These are phyloP conservation scores for Metroxylon sagu DNA, from an alignment of 176 grass and related monocot genomes.

Conservation along the genomic window DNA sequence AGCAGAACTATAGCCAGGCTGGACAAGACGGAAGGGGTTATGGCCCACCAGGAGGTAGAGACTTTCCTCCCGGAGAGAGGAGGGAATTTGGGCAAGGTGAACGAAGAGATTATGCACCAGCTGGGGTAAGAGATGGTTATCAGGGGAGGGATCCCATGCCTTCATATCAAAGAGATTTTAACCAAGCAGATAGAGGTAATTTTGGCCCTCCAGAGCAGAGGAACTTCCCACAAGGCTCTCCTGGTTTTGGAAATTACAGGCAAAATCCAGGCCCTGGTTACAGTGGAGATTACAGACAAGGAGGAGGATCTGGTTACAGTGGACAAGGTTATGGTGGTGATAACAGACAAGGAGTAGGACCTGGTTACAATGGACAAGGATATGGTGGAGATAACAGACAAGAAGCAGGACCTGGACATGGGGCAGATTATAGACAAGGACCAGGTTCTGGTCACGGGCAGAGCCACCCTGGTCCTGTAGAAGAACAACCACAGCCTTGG, in stretches of 20 bases:
- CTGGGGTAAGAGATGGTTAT: conserved; percentile 1
- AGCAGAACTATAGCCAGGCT: conserved; percentile 40
- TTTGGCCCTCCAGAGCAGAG: conserved; percentile 38
- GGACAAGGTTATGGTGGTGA: conserved; percentile 16
- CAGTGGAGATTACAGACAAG: conserved; percentile 5
- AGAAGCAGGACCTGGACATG: conserved; percentile 14
- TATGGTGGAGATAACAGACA: conserved; percentile 23
- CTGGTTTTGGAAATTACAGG: conserved; percentile 29
- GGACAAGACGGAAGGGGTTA: conserved; percentile 37
- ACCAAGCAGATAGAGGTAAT: conserved; percentile 41
- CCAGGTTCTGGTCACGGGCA: conserved; percentile 1
- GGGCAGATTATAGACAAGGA: conserved; percentile 30
- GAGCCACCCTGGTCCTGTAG: conserved; percentile 24
- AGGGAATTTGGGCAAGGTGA: conserved; percentile 16
- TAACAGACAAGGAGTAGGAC: not conserved
- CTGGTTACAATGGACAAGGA: not conserved
- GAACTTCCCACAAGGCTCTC: conserved; percentile 38
- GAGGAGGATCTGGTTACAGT: conserved; percentile 19
- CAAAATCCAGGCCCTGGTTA: conserved; percentile 16
- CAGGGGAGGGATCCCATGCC: conserved; percentile 11
- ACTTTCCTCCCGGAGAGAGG: conserved; percentile 13
- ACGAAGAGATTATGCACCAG: not conserved
- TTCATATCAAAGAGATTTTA: conserved; percentile 37
- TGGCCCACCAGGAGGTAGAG: conserved; percentile 17
- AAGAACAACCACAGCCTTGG: conserved; percentile 38